Conservation (phyloP, 495 filamentous ascomycete species). For the Neurospora sp. region DNA sequence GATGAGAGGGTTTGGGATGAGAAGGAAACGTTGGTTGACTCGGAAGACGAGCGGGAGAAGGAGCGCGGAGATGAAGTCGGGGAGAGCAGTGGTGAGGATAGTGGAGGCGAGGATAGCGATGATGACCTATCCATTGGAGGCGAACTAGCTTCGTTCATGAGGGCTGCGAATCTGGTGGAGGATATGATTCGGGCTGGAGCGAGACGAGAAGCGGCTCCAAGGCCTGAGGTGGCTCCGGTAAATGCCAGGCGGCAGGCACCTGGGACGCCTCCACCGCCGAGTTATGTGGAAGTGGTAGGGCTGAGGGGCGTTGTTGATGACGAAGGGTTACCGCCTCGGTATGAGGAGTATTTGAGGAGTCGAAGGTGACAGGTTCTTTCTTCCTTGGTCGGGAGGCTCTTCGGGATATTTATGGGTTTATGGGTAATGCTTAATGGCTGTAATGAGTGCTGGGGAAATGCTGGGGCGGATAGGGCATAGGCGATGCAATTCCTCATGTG, state of each 20-base stretch:
- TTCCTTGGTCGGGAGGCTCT: not conserved
- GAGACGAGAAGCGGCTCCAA: slow-evolving; percentile 9
- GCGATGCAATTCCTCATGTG: not conserved
- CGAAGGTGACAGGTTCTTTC: not conserved
- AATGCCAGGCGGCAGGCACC: not conserved
- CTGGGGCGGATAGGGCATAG: not conserved
- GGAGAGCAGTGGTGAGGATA: not conserved
- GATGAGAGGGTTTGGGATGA: not conserved
- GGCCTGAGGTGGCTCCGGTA: not conserved
- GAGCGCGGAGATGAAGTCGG: not conserved
- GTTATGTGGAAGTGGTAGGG: not conserved
- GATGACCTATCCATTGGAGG: slow-evolving; percentile 3
- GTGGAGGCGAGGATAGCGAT: not conserved
- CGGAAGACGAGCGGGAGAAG: not conserved
- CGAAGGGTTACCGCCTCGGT: not conserved
- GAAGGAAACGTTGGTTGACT: not conserved
- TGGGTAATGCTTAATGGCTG: not conserved
- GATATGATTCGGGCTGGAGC: slow-evolving; percentile 37
- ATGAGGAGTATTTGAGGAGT: not conserved
- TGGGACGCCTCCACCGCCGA: not conserved
- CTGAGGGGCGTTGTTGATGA: not conserved
- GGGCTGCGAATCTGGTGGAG: slow-evolving; percentile 34
- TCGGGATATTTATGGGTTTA: not conserved
- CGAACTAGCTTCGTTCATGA: slow-evolving; percentile 40
- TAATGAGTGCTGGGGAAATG: not conserved